Evolutionary conservation across 1,284 basidiomycete genomes (phyloP).

Genomic region (Microbotryum intermedium): DNA sequence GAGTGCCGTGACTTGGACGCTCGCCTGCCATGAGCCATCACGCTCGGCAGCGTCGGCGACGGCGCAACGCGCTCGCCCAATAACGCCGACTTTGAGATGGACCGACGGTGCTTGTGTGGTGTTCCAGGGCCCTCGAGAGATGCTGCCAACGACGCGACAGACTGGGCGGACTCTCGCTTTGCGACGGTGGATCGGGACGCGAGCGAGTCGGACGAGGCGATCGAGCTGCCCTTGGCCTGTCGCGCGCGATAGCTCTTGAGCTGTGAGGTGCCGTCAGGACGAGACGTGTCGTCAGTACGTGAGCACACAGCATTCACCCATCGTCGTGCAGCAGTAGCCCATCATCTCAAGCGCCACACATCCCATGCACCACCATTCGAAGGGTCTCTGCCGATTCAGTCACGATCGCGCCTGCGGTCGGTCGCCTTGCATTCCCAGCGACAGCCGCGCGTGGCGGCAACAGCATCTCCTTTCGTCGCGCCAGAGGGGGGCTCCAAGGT

Average conservation of each 20-base stretch:
- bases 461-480: no score
- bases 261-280: not conserved
- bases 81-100: slow-evolving; percentile 20
- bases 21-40: slow-evolving; percentile 6
- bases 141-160: slow-evolving; percentile 5
- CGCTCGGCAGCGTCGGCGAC: not conserved
- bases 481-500: not conserved
- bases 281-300: not conserved
- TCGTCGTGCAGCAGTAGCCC: no score
- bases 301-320: not conserved
- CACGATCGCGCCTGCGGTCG: no score
- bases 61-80: not conserved
- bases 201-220: slow-evolving; percentile 14
- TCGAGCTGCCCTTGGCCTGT: slow-evolving; percentile 15
- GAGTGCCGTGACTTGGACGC: slow-evolving; percentile 15
- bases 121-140: no score
- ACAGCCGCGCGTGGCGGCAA: no score
- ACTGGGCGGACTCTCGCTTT: slow-evolving; percentile 6
- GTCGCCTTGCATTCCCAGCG: no score
- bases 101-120: slow-evolving; percentile 19
- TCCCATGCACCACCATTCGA: no score
- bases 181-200: slow-evolving; percentile 2
- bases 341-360: no score
- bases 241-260: slow-evolving; percentile 28
- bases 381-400: no score